Evolutionary conservation across 1,139 yeast genomes (phyloP).

Genomic region (Geotrichum siamense): DNA sequence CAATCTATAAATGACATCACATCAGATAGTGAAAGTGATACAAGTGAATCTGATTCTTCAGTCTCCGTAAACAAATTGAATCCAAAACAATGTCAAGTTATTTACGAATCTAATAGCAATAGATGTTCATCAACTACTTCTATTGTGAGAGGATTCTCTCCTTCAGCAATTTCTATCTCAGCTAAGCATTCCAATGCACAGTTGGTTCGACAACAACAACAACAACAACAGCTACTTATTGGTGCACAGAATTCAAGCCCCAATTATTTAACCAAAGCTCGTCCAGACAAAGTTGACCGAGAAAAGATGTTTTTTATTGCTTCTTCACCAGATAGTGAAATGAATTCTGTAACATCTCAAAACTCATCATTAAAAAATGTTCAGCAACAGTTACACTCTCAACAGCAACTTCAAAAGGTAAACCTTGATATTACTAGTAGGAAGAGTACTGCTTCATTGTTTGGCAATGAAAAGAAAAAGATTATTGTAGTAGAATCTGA

Average conservation of each 20-base stretch:
- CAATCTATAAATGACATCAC: neutral
- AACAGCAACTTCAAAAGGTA: neutral
- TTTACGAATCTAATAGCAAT: conserved; percentile 13
- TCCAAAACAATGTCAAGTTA: too few relatives aligned
- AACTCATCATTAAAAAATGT: neutral
- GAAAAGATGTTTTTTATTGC: conserved; percentile 60
- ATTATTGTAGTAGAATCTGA: conserved; percentile 7
- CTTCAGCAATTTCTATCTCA: conserved; percentile 35
- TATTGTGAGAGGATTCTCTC: conserved; percentile 43
- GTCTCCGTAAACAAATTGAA: too few relatives aligned
- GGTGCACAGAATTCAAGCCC: conserved; percentile 5
- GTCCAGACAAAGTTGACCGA: conserved; percentile 28
- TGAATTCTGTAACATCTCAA: neutral
- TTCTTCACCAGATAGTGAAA: conserved; percentile 46
- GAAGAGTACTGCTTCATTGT: conserved; percentile 9
- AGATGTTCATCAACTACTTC: conserved; percentile 37
- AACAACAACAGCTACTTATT: conserved; percentile 6
- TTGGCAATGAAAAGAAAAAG: conserved; percentile 6
- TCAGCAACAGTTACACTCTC: neutral
- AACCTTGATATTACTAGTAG: neutral
- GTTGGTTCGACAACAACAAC: neutral
- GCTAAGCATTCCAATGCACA: neutral
- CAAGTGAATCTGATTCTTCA: neutral
- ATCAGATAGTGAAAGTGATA: neutral
- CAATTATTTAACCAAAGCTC: conserved; percentile 22